These are phyloP conservation scores for Ceratocystis harringtonii DNA, from an alignment of 2,329 filamentous ascomycete genomes.

Conservation along the genomic window DNA sequence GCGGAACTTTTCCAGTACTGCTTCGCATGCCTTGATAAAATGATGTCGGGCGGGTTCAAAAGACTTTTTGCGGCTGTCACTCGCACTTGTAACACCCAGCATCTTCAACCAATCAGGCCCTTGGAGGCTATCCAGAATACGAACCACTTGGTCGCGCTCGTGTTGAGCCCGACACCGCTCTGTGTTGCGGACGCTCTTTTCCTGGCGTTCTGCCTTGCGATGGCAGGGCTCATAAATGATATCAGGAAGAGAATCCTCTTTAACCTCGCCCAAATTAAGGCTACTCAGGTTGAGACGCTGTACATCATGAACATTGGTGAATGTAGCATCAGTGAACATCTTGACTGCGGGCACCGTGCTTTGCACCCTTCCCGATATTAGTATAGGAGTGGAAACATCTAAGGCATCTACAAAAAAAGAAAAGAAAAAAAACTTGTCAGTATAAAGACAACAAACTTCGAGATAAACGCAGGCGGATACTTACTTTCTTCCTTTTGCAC, in stretches of 20 bases:
- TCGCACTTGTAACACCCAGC: conserved; percentile 76
- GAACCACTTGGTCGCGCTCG: conserved; percentile 49
- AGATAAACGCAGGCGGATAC: conserved; percentile 21
- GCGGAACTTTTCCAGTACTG: conserved; percentile 73
- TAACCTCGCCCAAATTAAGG: conserved; percentile 31
- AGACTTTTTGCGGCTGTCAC: conserved; percentile 69
- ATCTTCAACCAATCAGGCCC: conserved; percentile 85
- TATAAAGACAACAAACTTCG: neutral
- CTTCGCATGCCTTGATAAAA: conserved; percentile 70
- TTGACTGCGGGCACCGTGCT: conserved; percentile 3
- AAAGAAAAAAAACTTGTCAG: neutral
- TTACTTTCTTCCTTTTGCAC: conserved; percentile 63
- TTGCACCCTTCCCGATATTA: conserved; percentile 29
- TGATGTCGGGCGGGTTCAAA: conserved; percentile 75
- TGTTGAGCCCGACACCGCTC: conserved; percentile 51
- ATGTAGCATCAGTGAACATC: conserved; percentile 36
- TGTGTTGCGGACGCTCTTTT: conserved; percentile 47
- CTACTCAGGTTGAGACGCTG: conserved; percentile 43
- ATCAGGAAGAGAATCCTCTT: conserved; percentile 42
- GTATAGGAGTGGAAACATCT: conserved; percentile 55
- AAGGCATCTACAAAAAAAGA: conserved; percentile 45
- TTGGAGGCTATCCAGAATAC: conserved; percentile 64
- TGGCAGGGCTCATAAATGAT: conserved; percentile 39
- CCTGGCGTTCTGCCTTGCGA: conserved; percentile 43
- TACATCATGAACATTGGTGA: conserved; percentile 40